Conservation (phyloP, 345 rosid species). For the Rhodamnia rubescens region DNA sequence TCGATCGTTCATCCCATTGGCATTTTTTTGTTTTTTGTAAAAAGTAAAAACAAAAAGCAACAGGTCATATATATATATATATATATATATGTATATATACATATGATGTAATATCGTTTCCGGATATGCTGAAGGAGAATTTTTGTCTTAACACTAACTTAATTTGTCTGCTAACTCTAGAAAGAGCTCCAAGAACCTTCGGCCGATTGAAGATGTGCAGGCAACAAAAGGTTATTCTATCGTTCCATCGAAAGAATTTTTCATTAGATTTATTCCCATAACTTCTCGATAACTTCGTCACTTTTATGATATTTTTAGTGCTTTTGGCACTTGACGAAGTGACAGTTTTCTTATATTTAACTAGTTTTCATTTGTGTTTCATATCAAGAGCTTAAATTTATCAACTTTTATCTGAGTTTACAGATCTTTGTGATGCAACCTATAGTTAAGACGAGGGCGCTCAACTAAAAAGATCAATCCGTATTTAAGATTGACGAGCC, state of each 20-base stretch:
- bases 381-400: background rate
- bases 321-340: background rate
- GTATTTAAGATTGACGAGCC: too few species aligned
- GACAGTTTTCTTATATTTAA: background rate
- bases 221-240: background rate
- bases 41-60: background rate
- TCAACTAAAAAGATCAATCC: too few species aligned
- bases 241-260: background rate
- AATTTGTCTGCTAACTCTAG: background rate
- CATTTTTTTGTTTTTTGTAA: background rate
- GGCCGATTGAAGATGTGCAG: background rate
- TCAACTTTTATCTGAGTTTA: background rate
- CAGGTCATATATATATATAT: background rate
- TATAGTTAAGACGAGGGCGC: too few species aligned
- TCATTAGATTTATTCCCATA: too few species aligned
- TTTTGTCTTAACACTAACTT: background rate
- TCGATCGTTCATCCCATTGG: too few species aligned
- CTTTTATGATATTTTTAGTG: background rate
- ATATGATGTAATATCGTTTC: background rate
- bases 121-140: background rate
- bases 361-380: background rate
- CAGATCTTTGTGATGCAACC: background rate
- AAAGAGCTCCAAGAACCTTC: background rate
- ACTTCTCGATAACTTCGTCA: background rate
- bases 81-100: too few species aligned